These are phyloP conservation scores for Sambucus nigra DNA, from an alignment of 129 eudicot genomes.

Conservation along the genomic window DNA sequence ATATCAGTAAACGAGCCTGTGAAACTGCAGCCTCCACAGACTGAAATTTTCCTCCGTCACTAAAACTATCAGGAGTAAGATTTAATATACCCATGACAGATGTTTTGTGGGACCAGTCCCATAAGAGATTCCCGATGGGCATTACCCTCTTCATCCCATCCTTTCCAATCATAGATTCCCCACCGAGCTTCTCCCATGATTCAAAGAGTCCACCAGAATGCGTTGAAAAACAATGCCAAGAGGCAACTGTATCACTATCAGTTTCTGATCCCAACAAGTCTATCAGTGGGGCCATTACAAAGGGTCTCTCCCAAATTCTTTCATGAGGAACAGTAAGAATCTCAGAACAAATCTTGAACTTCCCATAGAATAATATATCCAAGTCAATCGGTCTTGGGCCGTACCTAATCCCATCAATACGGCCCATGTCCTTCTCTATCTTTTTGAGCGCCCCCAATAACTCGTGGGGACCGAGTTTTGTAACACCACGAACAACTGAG, in stretches of 20 bases:
- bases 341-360: slow-evolving; percentile 45
- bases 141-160: slow-evolving; percentile 80
- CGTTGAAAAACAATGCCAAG: slow-evolving; percentile 59
- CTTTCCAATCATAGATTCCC: slow-evolving; percentile 71
- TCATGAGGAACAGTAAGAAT: slow-evolving; percentile 77
- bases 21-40: slow-evolving; percentile 56
- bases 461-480: slow-evolving; percentile 78
- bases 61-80: slow-evolving; percentile 91
- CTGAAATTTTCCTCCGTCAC: slow-evolving; percentile 84
- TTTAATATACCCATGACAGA: slow-evolving; percentile 81
- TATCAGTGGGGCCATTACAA: slow-evolving; percentile 82
- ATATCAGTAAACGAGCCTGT: slow-evolving; percentile 49
- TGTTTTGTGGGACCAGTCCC: slow-evolving; percentile 86
- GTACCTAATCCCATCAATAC: slow-evolving; percentile 73
- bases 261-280: slow-evolving; percentile 66
- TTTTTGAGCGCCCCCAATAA: slow-evolving; percentile 53
- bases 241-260: slow-evolving; percentile 39
- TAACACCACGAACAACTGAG: slow-evolving; percentile 81
- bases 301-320: slow-evolving; percentile 86
- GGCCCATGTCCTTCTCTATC: slow-evolving; percentile 84
- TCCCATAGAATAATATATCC: slow-evolving; percentile 77
- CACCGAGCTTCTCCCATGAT: slow-evolving; percentile 81
- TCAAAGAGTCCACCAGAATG: slow-evolving; percentile 47
- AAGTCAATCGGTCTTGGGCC: slow-evolving; percentile 97
- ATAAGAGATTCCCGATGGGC: slow-evolving; percentile 47